Conservation (phyloP, 2,329 filamentous ascomycete genomes). For the Diplodia mutila region DNA sequence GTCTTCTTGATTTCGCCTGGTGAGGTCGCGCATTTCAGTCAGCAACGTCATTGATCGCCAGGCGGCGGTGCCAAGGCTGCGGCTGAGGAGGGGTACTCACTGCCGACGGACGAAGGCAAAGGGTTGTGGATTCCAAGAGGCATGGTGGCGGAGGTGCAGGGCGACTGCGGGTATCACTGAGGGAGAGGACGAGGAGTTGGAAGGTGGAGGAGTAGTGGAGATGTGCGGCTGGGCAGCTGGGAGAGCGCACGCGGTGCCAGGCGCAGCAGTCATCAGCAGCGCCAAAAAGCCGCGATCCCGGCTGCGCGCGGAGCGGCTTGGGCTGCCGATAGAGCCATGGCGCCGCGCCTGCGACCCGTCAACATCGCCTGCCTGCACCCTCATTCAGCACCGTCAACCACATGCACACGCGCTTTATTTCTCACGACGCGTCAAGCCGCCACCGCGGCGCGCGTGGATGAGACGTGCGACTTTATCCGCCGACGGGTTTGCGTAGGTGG, state of each 20-base stretch:
- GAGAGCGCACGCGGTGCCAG: slow-evolving; percentile 8
- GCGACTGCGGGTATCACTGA: slow-evolving; percentile 15
- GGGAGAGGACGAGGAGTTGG: background rate
- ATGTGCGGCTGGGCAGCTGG: slow-evolving; percentile 17
- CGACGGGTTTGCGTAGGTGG: slow-evolving; percentile 6
- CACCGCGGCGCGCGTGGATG: slow-evolving; percentile 1
- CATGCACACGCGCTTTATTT: background rate
- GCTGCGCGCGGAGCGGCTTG: slow-evolving; percentile 18
- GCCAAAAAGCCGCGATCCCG: slow-evolving; percentile 22
- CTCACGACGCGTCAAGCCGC: slow-evolving; percentile 11
- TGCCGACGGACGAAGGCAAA: slow-evolving; percentile 57
- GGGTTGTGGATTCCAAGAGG: slow-evolving; percentile 56
- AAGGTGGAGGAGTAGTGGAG: slow-evolving; percentile 6
- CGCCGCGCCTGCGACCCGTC: slow-evolving; percentile 1
- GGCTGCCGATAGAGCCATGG: slow-evolving; percentile 10
- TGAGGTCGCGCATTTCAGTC: slow-evolving; percentile 31
- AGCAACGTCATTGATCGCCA: slow-evolving; percentile 38
- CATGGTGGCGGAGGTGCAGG: slow-evolving; percentile 17
- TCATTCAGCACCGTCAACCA: background rate
- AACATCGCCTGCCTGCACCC: background rate
- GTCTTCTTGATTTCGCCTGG: slow-evolving; percentile 97
- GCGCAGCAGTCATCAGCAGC: slow-evolving; percentile 22
- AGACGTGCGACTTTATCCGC: background rate
- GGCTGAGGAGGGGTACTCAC: slow-evolving; percentile 42
- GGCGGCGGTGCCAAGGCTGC: slow-evolving; percentile 21